Percentiles rank a stretch among this genome's conserved stretches.
Evolutionary conservation across 2,329 filamentous ascomycete species (phyloP).

Genomic region (Epichloe scottii): DNA sequence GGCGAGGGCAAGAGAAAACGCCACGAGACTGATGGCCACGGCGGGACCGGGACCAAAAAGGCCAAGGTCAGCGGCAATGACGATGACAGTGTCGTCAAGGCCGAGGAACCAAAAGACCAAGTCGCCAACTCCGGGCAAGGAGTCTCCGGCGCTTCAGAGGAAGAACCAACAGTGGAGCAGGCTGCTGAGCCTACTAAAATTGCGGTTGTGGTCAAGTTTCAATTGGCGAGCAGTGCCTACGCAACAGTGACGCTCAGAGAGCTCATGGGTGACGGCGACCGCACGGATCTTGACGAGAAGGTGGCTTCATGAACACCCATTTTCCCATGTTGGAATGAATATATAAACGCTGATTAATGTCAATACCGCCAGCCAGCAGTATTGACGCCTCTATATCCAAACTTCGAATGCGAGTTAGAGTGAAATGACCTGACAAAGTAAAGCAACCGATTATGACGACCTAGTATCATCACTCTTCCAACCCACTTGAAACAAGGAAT

Average conservation of each 20-base stretch:
- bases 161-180: slow-evolving; percentile 12
- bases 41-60: slow-evolving; percentile 5
- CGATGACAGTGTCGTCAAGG: slow-evolving; percentile 1
- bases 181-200: slow-evolving; percentile 28
- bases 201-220: slow-evolving; percentile 60
- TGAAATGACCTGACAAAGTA: not conserved
- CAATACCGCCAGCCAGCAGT: slow-evolving; percentile 1
- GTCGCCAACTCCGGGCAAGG: not conserved
- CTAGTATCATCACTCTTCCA: not conserved
- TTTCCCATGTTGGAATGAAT: not conserved
- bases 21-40: slow-evolving; percentile 8
- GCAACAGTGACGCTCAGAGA: slow-evolving; percentile 75
- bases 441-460: not conserved
- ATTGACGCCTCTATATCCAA: slow-evolving; percentile 1
- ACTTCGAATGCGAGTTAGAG: not conserved
- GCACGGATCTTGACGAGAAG: slow-evolving; percentile 14
- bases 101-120: not conserved
- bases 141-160: slow-evolving; percentile 7
- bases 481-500: not conserved
- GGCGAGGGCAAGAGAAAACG: slow-evolving; percentile 9
- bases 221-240: slow-evolving; percentile 69
- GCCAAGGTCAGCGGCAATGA: slow-evolving; percentile 5
- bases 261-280: slow-evolving; percentile 46
- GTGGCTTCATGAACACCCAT: not conserved
- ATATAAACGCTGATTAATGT: not conserved